phyloP scores from a whole-genome alignment of 148 eudicot genomes.

The Salicornia ramosissima region DNA sequence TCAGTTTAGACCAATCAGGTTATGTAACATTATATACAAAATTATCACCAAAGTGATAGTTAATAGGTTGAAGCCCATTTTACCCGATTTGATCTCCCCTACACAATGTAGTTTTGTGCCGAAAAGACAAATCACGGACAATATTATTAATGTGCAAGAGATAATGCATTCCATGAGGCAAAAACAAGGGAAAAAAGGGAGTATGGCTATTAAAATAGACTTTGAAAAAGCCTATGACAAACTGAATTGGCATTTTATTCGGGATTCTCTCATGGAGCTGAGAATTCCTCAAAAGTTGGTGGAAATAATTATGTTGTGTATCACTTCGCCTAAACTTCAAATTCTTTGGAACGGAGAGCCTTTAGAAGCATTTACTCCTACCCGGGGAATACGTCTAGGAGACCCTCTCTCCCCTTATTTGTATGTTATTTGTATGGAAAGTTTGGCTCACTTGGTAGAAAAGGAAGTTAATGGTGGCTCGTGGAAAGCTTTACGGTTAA shows the following conservation, averaged over 20 bases:
- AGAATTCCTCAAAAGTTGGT: too few species aligned
- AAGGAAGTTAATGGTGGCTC: too few species aligned
- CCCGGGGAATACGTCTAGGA: too few species aligned
- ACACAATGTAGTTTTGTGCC: not conserved
- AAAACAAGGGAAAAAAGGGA: not conserved
- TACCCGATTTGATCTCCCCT: not conserved
- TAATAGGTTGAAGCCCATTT: not conserved
- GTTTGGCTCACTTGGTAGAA: too few species aligned
- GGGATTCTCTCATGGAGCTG: not conserved
- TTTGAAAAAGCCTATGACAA: not conserved
- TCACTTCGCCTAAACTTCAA: too few species aligned
- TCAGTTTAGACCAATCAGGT: not conserved
- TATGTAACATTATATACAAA: not conserved
- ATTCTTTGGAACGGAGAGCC: too few species aligned
- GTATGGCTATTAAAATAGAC: not conserved
- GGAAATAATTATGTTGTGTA: too few species aligned
- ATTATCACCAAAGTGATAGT: not conserved
- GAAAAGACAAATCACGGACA: not conserved
- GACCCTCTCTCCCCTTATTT: too few species aligned
- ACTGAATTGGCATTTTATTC: not conserved
- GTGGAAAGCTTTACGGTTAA: too few species aligned
- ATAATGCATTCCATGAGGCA: not conserved
- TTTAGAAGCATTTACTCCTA: too few species aligned
- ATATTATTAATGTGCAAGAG: not conserved
- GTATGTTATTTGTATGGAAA: too few species aligned